phyloP scores from a whole-genome alignment of 139 green algal genomes.

The Spirogloea muscicola region DNA sequence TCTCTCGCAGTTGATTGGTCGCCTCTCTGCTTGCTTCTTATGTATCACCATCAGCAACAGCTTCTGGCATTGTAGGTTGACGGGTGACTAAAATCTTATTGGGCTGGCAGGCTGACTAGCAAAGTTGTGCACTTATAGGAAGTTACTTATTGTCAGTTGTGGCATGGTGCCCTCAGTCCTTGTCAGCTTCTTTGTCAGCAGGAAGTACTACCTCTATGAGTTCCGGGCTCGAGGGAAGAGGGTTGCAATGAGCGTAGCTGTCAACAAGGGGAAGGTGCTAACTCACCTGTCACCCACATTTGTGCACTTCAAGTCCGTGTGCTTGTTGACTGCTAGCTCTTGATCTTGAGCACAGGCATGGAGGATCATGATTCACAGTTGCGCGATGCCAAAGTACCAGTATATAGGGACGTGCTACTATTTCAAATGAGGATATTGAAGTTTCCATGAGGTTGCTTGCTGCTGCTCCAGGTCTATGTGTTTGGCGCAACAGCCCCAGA shows the following conservation, averaged over 20 bases:
- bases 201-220: constrained; percentile 18
- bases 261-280: constrained; percentile 9
- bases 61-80: background rate
- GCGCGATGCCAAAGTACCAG: too few relatives aligned
- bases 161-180: background rate
- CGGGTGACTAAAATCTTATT: background rate
- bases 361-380: too few relatives aligned
- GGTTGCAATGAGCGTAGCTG: background rate
- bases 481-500: too few relatives aligned
- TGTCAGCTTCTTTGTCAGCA: background rate
- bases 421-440: too few relatives aligned
- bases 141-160: background rate
- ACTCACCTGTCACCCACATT: too few relatives aligned
- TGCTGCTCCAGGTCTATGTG: too few relatives aligned
- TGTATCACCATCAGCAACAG: background rate
- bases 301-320: too few relatives aligned
- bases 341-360: too few relatives aligned
- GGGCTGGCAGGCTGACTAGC: background rate
- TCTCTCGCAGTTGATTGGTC: constrained; percentile 1
- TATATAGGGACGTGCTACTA: too few relatives aligned
- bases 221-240: background rate
- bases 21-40: background rate
- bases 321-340: too few relatives aligned
- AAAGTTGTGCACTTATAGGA: background rate
- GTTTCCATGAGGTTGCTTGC: too few relatives aligned